Evolutionary conservation across 108 stramenopile species (phyloP).

Genomic region (Tribonema minus): DNA sequence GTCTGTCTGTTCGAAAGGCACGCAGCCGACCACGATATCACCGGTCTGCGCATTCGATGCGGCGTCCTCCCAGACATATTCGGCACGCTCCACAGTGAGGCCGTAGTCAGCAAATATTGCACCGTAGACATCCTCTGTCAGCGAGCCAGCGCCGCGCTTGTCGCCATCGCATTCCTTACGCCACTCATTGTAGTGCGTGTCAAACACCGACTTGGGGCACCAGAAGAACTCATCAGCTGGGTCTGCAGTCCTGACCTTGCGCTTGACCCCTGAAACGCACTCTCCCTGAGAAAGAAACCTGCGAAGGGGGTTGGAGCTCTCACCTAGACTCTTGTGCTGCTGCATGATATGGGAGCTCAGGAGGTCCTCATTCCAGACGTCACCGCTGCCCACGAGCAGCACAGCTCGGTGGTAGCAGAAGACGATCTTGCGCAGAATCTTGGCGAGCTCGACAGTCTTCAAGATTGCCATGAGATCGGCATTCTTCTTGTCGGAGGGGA

Average conservation of each 20-base stretch:
- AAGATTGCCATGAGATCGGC: background rate
- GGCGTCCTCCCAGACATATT: background rate
- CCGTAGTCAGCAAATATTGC: background rate
- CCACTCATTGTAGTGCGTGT: background rate
- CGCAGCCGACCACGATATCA: background rate
- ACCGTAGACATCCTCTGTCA: background rate
- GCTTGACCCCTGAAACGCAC: too few relatives aligned
- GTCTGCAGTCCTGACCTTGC: too few relatives aligned
- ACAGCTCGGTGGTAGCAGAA: background rate
- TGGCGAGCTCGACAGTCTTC: background rate
- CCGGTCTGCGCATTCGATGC: background rate
- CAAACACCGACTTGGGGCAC: background rate
- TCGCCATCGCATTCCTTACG: too few relatives aligned
- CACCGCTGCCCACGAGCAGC: background rate
- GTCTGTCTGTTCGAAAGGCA: too few relatives aligned
- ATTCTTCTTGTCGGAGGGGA: background rate
- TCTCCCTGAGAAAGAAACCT: too few relatives aligned
- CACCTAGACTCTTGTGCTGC: background rate
- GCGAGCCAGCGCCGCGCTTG: too few relatives aligned
- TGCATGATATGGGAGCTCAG: background rate
- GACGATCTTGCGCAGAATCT: conserved; percentile 2
- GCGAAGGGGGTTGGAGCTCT: conserved; percentile 1
- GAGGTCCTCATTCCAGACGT: background rate
- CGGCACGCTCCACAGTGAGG: background rate
- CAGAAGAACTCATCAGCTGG: background rate